These are phyloP conservation scores for Fusarium kyushuense DNA, from an alignment of 2,329 filamentous ascomycete species.

Conservation along the genomic window DNA sequence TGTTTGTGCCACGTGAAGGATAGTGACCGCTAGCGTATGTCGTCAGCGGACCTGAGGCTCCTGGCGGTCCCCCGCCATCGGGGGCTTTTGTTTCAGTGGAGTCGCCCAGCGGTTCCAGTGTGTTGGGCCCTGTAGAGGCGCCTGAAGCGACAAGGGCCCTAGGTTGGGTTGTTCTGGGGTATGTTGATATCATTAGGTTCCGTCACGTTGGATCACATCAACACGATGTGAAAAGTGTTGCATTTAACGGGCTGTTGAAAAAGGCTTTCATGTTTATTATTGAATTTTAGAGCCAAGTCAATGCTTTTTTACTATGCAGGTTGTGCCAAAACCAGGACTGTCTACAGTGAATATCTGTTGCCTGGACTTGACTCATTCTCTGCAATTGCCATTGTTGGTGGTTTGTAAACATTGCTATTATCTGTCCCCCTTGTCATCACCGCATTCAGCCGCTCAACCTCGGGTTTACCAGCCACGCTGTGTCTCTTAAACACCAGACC, in stretches of 20 bases:
- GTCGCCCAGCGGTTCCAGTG: conserved; percentile 22
- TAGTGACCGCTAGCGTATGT: conserved; percentile 30
- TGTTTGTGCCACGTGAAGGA: conserved; percentile 33
- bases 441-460: conserved; percentile 27
- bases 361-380: conserved; percentile 22
- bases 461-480: conserved; percentile 18
- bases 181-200: conserved; percentile 16
- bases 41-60: conserved; percentile 39
- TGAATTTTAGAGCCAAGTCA: background rate
- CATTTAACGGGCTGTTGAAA: conserved; percentile 1
- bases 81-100: conserved; percentile 22
- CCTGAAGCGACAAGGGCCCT: conserved; percentile 31
- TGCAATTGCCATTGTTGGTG: conserved; percentile 1
- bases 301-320: background rate
- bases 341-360: background rate
- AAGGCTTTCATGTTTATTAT: background rate
- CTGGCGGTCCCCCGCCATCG: conserved; percentile 5
- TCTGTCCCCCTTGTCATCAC: background rate
- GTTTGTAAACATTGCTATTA: conserved; percentile 8
- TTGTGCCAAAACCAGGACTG: background rate
- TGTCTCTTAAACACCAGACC: conserved; percentile 6
- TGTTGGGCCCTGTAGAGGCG: conserved; percentile 14
- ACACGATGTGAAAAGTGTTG: background rate
- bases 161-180: background rate
- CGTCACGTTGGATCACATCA: conserved; percentile 10